phyloP scores from a whole-genome alignment of 768 basidiomycete genomes.

The Rhodotorula diobovata region DNA sequence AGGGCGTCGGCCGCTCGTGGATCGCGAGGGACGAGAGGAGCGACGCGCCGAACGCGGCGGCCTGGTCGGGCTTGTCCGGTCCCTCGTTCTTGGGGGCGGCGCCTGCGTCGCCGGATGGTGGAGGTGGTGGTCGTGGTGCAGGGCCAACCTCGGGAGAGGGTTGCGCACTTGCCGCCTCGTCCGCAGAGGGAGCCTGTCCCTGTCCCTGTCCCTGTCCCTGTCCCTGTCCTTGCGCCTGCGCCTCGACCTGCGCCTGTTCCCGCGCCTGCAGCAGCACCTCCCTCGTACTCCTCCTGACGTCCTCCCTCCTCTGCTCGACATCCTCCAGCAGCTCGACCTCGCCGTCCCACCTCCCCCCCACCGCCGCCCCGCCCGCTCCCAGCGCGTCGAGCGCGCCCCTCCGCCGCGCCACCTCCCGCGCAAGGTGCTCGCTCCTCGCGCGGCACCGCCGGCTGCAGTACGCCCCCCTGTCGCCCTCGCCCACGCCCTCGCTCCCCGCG shows the following conservation, averaged over 20 bases:
- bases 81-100: too few species aligned
- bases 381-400: neutral
- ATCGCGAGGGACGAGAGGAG: slow-evolving; percentile 20
- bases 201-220: slow-evolving; percentile 12
- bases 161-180: too few species aligned
- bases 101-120: too few species aligned
- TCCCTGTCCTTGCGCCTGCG: neutral
- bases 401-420: neutral
- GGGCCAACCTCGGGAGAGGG: too few species aligned
- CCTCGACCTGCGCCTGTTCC: too few species aligned
- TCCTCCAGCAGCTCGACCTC: slow-evolving; percentile 20
- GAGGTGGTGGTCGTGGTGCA: too few species aligned
- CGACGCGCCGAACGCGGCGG: neutral
- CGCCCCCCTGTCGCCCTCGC: slow-evolving; percentile 2
- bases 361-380: neutral
- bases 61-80: too few species aligned
- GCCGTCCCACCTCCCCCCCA: neutral
- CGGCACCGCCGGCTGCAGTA: slow-evolving; percentile 6
- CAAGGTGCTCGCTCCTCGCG: slow-evolving; percentile 10
- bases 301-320: slow-evolving; percentile 16
- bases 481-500: neutral
- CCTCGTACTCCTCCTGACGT: neutral
- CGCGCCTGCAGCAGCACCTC: neutral
- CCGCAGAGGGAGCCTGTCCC: neutral
- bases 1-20: slow-evolving; percentile 8